A percentile compares a stretch with the other conserved stretches of the same genome.
These are phyloP conservation scores for Theobroma cacao DNA, from an alignment of 345 rosid species.

Conservation along the genomic window DNA sequence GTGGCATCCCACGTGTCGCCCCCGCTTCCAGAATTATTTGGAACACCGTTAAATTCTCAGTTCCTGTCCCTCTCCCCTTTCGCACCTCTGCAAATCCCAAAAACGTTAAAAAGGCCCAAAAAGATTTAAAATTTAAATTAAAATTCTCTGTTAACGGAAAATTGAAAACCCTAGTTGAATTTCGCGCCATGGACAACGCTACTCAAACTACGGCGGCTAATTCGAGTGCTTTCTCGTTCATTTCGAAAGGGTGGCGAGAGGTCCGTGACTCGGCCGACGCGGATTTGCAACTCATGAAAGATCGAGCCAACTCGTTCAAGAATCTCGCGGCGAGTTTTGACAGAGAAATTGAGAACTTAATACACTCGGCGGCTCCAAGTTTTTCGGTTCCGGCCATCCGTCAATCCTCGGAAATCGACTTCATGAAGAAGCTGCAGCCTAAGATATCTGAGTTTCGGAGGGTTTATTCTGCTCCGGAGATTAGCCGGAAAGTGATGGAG, in stretches of 20 bases:
- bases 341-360: conserved; percentile 79
- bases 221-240: conserved; percentile 66
- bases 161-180: conserved; percentile 20
- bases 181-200: conserved; percentile 43
- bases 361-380: conserved; percentile 61
- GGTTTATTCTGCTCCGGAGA: conserved; percentile 90
- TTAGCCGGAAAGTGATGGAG: conserved; percentile 82
- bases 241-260: conserved; percentile 88
- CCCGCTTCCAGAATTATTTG: conserved; percentile 27
- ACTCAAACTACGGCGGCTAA: conserved; percentile 28
- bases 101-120: not conserved
- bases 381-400: conserved; percentile 52
- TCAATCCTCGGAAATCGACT: conserved; percentile 59
- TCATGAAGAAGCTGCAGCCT: conserved; percentile 88
- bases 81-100: conserved; percentile 9
- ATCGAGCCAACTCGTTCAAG: conserved; percentile 86
- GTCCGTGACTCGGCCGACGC: conserved; percentile 94
- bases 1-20: conserved; percentile 26
- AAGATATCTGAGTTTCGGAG: conserved; percentile 83
- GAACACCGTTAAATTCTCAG: conserved; percentile 35
- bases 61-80: not conserved
- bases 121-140: not conserved
- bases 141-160: not conserved
- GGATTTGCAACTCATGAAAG: conserved; percentile 74
- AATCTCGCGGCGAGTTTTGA: conserved; percentile 85